phyloP scores from a whole-genome alignment of 805 yeast species.

The Maudiozyma serrabonitensis region DNA sequence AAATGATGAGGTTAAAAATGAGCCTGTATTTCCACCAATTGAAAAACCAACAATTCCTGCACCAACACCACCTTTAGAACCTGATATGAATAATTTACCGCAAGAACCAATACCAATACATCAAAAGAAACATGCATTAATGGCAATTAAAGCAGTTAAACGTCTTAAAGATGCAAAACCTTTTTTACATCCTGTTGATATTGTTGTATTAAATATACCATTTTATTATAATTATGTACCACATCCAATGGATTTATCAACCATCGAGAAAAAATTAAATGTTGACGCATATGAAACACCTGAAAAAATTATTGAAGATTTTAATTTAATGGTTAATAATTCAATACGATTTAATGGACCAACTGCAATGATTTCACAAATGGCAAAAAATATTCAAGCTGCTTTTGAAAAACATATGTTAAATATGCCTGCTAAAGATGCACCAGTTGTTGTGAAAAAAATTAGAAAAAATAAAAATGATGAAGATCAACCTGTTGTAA shows the following conservation, averaged over 20 bases:
- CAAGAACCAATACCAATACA: conserved; percentile 65
- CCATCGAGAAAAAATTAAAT: conserved; percentile 73
- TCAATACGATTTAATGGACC: conserved; percentile 81
- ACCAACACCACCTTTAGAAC: conserved; percentile 65
- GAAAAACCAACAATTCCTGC: conserved; percentile 38
- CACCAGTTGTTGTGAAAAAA: conserved; percentile 23
- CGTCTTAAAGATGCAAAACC: conserved; percentile 89
- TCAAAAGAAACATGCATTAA: conserved; percentile 70
- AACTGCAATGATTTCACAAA: conserved; percentile 71
- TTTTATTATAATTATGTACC: conserved; percentile 74
- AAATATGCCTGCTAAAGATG: conserved; percentile 70
- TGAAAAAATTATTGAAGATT: conserved; percentile 61
- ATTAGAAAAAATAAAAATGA: conserved; percentile 11
- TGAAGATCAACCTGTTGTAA: conserved; percentile 30
- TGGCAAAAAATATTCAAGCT: conserved; percentile 86
- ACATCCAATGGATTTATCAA: conserved; percentile 88
- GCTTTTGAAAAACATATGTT: conserved; percentile 88
- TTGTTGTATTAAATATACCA: conserved; percentile 79
- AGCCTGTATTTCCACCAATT: neutral
- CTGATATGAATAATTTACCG: conserved; percentile 63
- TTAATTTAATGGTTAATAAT: conserved; percentile 75
- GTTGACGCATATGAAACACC: conserved; percentile 65
- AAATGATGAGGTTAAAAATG: neutral
- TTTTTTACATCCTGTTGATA: conserved; percentile 83
- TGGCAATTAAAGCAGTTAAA: conserved; percentile 76